Percentiles rank a stretch among this genome's conserved stretches.
Evolutionary conservation across 2,329 filamentous ascomycete genomes (phyloP).

Genomic region (Venturia asperata): DNA sequence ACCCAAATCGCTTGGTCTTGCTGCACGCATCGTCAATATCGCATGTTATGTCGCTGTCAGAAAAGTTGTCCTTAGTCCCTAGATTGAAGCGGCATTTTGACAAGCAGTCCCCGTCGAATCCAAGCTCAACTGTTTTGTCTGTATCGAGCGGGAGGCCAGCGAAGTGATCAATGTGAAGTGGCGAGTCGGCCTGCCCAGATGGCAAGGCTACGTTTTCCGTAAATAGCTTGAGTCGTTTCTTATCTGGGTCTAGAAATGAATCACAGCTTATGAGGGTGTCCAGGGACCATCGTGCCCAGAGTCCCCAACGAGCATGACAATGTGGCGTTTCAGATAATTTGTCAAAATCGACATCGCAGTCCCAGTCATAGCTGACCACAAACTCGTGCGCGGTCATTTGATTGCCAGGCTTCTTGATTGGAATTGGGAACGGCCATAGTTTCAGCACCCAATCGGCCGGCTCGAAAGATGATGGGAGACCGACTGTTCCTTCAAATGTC

Average conservation of each 20-base stretch:
- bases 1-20: neutral
- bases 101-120: neutral
- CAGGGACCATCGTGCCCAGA: neutral
- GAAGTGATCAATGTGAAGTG: neutral
- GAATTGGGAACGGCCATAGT: neutral
- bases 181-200: neutral
- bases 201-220: neutral
- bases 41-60: neutral
- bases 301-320: neutral
- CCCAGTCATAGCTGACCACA: conserved; percentile 1
- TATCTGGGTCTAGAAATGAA: neutral
- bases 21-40: neutral
- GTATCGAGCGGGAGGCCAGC: neutral
- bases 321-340: neutral
- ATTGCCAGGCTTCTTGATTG: neutral
- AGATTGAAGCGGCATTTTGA: neutral
- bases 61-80: neutral
- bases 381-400: neutral
- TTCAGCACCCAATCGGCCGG: neutral
- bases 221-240: neutral
- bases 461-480: neutral
- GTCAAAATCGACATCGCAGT: neutral
- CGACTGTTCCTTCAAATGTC: neutral
- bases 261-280: neutral
- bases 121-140: neutral